These are phyloP conservation scores for Colletotrichum sp. DNA, from an alignment of 2,329 filamentous ascomycete species.

Conservation along the genomic window DNA sequence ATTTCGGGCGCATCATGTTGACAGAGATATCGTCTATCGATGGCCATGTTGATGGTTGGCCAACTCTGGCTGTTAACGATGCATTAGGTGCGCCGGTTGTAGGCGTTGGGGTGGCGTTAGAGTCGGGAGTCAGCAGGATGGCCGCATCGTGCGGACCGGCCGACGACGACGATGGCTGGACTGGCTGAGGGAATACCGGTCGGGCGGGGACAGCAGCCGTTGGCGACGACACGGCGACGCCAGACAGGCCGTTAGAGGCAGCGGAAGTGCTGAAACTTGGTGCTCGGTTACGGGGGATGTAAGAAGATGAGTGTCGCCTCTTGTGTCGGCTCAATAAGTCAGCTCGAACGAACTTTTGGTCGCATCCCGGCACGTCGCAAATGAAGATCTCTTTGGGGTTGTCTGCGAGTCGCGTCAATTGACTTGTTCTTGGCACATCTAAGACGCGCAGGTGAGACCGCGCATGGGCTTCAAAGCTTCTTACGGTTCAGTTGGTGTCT, in stretches of 20 bases:
- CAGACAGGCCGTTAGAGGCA: constrained; percentile 15
- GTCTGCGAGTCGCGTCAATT: constrained; percentile 51
- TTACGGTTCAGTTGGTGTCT: constrained; percentile 79
- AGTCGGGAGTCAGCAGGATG: constrained; percentile 48
- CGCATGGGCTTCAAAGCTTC: neutral
- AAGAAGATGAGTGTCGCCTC: constrained; percentile 65
- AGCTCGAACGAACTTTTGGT: constrained; percentile 78
- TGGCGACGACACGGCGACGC: constrained; percentile 9
- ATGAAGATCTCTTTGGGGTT: constrained; percentile 79
- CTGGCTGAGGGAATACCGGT: neutral
- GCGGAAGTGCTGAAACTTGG: constrained; percentile 48
- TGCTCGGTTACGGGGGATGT: constrained; percentile 54
- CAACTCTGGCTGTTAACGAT: constrained; percentile 20
- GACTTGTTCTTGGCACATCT: neutral
- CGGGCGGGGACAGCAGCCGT: constrained; percentile 24
- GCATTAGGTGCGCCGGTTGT: constrained; percentile 22
- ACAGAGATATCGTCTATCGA: constrained; percentile 37
- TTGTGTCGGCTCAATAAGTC: constrained; percentile 75
- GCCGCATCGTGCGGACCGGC: constrained; percentile 49
- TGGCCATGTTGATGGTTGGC: constrained; percentile 34
- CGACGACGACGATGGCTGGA: constrained; percentile 31
- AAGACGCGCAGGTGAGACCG: neutral
- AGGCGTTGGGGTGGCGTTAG: constrained; percentile 32
- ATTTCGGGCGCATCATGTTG: constrained; percentile 41
- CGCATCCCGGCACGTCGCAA: constrained; percentile 78